Base-by-base conservation (phyloP, 768 basidiomycete species). In the Leccinum fibrillosum region DNA sequence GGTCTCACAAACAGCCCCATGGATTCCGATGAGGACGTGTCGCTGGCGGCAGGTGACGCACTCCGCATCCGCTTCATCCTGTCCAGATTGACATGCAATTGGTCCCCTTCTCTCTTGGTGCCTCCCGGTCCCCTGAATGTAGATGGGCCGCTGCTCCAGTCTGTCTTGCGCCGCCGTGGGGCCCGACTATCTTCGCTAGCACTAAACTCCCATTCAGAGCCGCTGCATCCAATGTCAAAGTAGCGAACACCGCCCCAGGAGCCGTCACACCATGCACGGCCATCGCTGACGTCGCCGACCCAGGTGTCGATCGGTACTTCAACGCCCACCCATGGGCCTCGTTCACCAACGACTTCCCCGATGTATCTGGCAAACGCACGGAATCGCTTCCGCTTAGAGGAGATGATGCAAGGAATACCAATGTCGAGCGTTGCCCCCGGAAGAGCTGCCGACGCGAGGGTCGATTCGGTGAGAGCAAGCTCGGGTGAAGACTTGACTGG, bases 321-420 rank as follows among this genome's bases (percentile, higher is more conserved):
- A 15, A 95, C 90, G 13, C 93, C 93, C 7, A 94, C 90, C 93
- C 93, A 95, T 0, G 90, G 85, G 1, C 93, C 93, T 5, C 68
- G 63, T 70, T 93, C 90, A 37, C 92, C 93, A 51, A 83, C 80
- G 2, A 95, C 86, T 67, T 92, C 90, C 6, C 90, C 93, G 53
- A 95, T 92, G 69, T 95, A 94, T 5, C 92, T 77, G 21, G 92
- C 93, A 66, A 85, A 88, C 1, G 93, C 93, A 52, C 89, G 86
- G 80, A 94, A 92, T 9, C 91, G 82, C 61, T 88, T 86, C 37
- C 89, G 82, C 69, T 90, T 89, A 44, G 86, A 88, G 3, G 90
- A 83, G 61, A 94, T 89, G 69, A 94, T 92, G 74, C 93, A 94
- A 0, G 93, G 91, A 34, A 94, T 94, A 9, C 92, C 92, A 26